phyloP scores from a whole-genome alignment of 1,284 basidiomycete genomes.

The Sanghuangporus sanghuang region DNA sequence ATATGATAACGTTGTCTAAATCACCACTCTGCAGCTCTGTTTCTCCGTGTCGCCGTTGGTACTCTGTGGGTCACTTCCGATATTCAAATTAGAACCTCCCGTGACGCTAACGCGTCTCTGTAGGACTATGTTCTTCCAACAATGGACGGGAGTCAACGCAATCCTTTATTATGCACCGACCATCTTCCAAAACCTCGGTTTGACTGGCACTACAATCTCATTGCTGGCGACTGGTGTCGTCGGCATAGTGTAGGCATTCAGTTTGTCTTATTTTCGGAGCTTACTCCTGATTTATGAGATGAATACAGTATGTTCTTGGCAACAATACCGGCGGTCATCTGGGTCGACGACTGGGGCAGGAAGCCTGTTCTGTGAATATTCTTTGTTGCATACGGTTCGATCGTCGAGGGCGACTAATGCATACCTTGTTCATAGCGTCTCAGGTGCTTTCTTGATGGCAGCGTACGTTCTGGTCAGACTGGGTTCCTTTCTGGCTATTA shows the following conservation, averaged over 20 bases:
- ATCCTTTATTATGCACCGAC: constrained; percentile 67
- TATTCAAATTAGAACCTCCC: background rate
- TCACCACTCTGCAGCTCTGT: constrained; percentile 35
- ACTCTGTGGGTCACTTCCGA: constrained; percentile 37
- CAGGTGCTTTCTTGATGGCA: constrained; percentile 69
- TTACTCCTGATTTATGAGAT: background rate
- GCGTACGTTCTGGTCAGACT: constrained; percentile 29
- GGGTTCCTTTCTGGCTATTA: background rate
- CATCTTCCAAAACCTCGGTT: constrained; percentile 55
- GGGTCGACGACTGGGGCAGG: constrained; percentile 66
- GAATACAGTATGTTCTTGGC: constrained; percentile 63
- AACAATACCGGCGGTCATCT: constrained; percentile 69
- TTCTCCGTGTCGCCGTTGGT: constrained; percentile 56
- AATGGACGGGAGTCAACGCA: constrained; percentile 62
- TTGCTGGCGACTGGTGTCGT: constrained; percentile 80
- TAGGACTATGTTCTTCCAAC: constrained; percentile 73
- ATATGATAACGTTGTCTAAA: background rate
- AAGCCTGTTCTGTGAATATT: constrained; percentile 48
- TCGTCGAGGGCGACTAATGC: background rate
- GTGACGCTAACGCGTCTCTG: background rate
- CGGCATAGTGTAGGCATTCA: constrained; percentile 58
- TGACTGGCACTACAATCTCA: constrained; percentile 53
- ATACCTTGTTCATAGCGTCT: constrained; percentile 30
- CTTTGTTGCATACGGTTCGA: background rate
- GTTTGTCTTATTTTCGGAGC: background rate